A percentile compares a stretch with the other conserved stretches of the same genome.
Evolutionary conservation across 176 grass and related monocot species (phyloP).

Genomic region (Phoenix roebelenii): DNA sequence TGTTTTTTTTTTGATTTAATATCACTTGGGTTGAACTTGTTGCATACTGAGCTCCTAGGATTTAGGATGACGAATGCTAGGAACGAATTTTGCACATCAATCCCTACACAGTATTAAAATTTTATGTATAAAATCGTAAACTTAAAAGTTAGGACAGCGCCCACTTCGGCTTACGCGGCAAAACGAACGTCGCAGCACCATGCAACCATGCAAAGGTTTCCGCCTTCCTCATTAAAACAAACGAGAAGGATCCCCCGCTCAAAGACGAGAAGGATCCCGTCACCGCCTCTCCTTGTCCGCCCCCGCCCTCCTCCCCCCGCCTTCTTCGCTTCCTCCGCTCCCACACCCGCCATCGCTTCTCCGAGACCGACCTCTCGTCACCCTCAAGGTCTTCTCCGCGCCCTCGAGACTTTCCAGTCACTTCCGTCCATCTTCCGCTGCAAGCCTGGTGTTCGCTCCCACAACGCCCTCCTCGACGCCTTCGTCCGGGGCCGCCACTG

Average conservation of each 20-base stretch:
- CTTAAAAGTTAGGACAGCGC: no score
- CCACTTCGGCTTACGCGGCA: no score
- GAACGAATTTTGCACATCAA: no score
- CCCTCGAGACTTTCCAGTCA: constrained; percentile 49
- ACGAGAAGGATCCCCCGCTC: constrained; percentile 5
- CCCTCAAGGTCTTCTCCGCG: constrained; percentile 78
- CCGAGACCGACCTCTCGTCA: constrained; percentile 46
- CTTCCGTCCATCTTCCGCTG: constrained; percentile 52
- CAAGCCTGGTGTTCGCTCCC: constrained; percentile 65
- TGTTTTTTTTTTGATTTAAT: no score
- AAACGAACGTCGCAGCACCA: no score
- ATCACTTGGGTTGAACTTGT: no score
- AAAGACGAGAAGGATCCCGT: constrained; percentile 44
- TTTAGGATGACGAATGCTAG: no score
- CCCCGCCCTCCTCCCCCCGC: constrained; percentile 26
- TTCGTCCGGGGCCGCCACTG: constrained; percentile 53
- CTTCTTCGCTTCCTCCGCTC: constrained; percentile 30
- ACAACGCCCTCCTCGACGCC: constrained; percentile 78
- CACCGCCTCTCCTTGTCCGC: constrained; percentile 34
- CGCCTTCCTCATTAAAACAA: no score
- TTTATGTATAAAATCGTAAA: no score
- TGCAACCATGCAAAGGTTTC: no score
- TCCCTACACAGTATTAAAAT: no score
- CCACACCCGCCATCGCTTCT: constrained; percentile 40
- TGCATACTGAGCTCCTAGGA: no score